Percentiles rank a stretch among this genome's conserved stretches.
Conservation (phyloP, 1,284 basidiomycete genomes). For the Tilletia setariae region DNA sequence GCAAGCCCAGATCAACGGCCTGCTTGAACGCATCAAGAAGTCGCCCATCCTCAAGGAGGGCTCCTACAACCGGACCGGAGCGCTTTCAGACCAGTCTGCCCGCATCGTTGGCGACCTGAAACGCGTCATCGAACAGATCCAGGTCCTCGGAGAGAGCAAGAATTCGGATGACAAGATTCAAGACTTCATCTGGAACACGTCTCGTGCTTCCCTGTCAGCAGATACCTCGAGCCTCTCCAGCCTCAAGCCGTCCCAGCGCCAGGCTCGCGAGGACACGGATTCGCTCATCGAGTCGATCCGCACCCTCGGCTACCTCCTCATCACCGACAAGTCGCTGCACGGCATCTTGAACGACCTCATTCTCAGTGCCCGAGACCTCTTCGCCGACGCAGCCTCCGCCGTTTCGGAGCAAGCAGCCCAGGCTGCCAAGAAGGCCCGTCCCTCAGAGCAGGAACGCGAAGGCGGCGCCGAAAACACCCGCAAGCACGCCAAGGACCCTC, state of each 20-base stretch:
- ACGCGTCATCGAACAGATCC: conserved; percentile 37
- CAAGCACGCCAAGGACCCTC: conserved; percentile 36
- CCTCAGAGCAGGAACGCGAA: conserved; percentile 41
- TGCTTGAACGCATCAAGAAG: conserved; percentile 33
- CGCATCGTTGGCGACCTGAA: conserved; percentile 35
- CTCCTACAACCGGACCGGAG: conserved; percentile 28
- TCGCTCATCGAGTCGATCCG: conserved; percentile 55
- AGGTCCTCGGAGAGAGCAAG: conserved; percentile 37
- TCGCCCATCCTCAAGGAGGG: conserved; percentile 38
- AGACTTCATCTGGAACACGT: conserved; percentile 54
- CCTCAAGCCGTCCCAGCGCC: conserved; percentile 30
- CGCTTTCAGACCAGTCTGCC: conserved; percentile 36
- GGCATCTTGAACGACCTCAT: conserved; percentile 56
- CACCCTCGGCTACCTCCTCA: conserved; percentile 56
- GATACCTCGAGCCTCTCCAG: conserved; percentile 25
- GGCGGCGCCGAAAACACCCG: conserved; percentile 51
- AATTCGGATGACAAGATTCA: conserved; percentile 56
- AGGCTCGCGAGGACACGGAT: conserved; percentile 55
- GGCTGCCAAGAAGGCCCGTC: conserved; percentile 29
- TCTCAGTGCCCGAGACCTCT: conserved; percentile 56
- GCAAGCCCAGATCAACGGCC: conserved; percentile 33
- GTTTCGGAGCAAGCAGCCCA: conserved; percentile 40
- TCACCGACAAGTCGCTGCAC: conserved; percentile 56
- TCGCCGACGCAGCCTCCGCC: conserved; percentile 56
- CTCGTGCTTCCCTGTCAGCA: conserved; percentile 46